These are phyloP conservation scores for Talaromyces sp. DNA, from an alignment of 2,329 filamentous ascomycete genomes.

Conservation along the genomic window DNA sequence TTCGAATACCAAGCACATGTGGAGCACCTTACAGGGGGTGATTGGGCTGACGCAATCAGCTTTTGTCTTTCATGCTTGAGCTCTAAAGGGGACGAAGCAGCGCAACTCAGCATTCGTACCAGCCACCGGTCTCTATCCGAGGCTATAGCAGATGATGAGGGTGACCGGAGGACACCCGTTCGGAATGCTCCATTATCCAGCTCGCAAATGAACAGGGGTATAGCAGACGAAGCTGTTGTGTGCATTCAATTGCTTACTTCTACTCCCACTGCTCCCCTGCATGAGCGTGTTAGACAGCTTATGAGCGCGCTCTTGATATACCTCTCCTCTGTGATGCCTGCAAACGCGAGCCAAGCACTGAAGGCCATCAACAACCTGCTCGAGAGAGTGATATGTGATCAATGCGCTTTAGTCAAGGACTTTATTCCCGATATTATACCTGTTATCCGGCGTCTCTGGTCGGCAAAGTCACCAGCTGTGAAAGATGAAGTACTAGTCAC, in stretches of 20 bases:
- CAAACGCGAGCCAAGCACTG: slow-evolving; percentile 67
- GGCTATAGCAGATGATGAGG: slow-evolving; percentile 24
- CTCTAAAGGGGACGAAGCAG: slow-evolving; percentile 25
- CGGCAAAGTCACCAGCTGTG: slow-evolving; percentile 62
- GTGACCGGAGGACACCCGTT: slow-evolving; percentile 29
- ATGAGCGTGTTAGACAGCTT: slow-evolving; percentile 55
- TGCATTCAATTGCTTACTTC: slow-evolving; percentile 64
- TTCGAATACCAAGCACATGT: slow-evolving; percentile 72
- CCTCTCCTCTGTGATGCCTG: slow-evolving; percentile 57
- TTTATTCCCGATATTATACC: slow-evolving; percentile 63
- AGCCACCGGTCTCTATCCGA: slow-evolving; percentile 28
- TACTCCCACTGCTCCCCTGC: slow-evolving; percentile 65
- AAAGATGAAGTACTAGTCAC: slow-evolving; percentile 75
- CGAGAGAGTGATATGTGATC: slow-evolving; percentile 63
- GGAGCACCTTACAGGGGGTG: slow-evolving; percentile 67
- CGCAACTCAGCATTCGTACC: slow-evolving; percentile 30
- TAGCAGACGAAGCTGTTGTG: slow-evolving; percentile 57
- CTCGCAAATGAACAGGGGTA: slow-evolving; percentile 29
- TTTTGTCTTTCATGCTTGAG: slow-evolving; percentile 67
- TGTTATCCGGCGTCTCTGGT: slow-evolving; percentile 73
- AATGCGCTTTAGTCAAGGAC: slow-evolving; percentile 59
- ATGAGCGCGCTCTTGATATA: slow-evolving; percentile 57
- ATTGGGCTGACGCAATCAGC: slow-evolving; percentile 66
- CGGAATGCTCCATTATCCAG: slow-evolving; percentile 26
- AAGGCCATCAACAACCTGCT: slow-evolving; percentile 71